Evolutionary conservation across 306 rosid species (phyloP).

Genomic region (Hylodesmum podocarpum): DNA sequence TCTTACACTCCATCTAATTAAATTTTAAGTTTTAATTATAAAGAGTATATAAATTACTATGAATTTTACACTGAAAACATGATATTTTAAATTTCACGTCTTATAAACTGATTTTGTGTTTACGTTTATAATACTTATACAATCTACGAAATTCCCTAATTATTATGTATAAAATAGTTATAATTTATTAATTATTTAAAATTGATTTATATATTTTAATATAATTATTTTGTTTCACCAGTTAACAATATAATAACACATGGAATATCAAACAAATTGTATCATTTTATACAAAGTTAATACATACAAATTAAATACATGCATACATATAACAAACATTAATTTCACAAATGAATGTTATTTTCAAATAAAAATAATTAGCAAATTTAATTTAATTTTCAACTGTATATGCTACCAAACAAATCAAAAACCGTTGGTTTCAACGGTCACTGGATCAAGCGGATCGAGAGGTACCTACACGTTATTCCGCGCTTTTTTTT

Average conservation of each 20-base stretch:
- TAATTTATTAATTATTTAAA: neutral
- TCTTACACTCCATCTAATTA: too few species aligned
- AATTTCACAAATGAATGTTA: neutral
- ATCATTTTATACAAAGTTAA: too few species aligned
- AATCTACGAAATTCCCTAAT: too few species aligned
- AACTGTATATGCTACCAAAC: constrained; percentile 18
- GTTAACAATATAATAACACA: neutral
- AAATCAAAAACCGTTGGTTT: constrained; percentile 44
- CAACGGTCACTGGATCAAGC: constrained; percentile 43
- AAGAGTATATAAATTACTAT: too few species aligned
- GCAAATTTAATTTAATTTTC: neutral
- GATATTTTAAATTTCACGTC: too few species aligned
- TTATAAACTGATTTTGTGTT: too few species aligned
- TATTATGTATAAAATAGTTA: neutral
- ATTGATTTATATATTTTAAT: neutral
- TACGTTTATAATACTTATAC: too few species aligned
- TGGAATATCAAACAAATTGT: neutral
- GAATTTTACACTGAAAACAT: too few species aligned
- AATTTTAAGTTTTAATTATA: too few species aligned
- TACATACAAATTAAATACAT: neutral
- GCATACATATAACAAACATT: neutral
- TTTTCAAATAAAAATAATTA: neutral
- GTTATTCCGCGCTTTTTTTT: constrained; percentile 41
- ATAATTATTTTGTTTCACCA: neutral
- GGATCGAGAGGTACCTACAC: constrained; percentile 19